phyloP scores from a whole-genome alignment of 2,329 filamentous ascomycete species.

The Fusarium oxysporum region DNA sequence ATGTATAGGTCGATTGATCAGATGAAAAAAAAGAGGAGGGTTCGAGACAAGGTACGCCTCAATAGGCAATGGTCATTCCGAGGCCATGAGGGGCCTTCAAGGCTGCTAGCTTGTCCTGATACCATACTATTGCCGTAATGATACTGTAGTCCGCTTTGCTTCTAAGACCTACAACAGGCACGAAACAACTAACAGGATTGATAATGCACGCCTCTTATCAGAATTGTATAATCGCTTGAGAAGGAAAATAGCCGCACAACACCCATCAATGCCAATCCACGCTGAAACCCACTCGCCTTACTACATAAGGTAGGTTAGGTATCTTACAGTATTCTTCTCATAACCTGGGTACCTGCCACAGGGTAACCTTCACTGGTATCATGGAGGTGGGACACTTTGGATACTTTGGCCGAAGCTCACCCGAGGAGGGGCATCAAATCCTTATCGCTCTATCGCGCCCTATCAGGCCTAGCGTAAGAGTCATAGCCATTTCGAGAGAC shows the following conservation, averaged over 20 bases:
- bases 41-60: background rate
- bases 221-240: background rate
- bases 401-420: constrained; percentile 41
- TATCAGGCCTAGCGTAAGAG: constrained; percentile 54
- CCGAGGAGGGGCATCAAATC: constrained; percentile 51
- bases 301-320: background rate
- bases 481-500: constrained; percentile 50
- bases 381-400: background rate
- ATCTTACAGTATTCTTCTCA: background rate
- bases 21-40: background rate
- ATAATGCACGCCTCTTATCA: background rate
- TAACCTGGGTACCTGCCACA: background rate
- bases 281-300: background rate
- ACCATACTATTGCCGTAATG: background rate
- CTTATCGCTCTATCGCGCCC: constrained; percentile 55
- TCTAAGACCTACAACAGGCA: background rate
- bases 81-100: background rate
- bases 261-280: background rate
- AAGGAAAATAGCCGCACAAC: background rate
- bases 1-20: background rate
- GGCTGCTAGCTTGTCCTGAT: background rate
- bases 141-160: background rate
- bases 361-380: background rate
- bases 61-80: background rate
- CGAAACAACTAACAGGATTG: background rate